phyloP scores from a whole-genome alignment of 2,329 filamentous ascomycete genomes.

The Fonsecaea monophora region DNA sequence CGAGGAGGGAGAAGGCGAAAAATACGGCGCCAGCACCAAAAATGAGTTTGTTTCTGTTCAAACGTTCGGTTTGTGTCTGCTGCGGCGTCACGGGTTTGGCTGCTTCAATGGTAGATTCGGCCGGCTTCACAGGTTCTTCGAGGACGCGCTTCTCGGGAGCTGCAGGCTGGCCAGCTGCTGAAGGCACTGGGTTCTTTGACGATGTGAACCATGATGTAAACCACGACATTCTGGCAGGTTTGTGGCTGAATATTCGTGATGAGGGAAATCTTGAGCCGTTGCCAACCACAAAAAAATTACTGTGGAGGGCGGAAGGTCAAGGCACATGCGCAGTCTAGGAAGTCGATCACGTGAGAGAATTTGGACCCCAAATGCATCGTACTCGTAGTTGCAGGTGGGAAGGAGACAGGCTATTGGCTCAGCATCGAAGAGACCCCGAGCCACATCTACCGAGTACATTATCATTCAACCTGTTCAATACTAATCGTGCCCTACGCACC shows the following conservation, averaged over 20 bases:
- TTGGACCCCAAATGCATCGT: neutral
- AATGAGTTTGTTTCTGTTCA: conserved; percentile 65
- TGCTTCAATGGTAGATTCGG: conserved; percentile 15
- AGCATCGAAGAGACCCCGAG: neutral
- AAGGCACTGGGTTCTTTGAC: conserved; percentile 23
- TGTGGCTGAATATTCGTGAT: neutral
- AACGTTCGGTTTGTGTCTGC: conserved; percentile 25
- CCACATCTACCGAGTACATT: neutral
- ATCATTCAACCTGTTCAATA: neutral
- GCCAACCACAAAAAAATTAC: neutral
- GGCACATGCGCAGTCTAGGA: neutral
- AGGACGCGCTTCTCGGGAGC: conserved; percentile 31
- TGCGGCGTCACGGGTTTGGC: conserved; percentile 22
- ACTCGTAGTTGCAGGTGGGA: neutral
- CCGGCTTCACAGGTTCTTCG: conserved; percentile 25
- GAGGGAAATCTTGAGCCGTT: neutral
- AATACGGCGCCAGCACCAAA: conserved; percentile 79
- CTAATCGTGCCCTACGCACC: neutral
- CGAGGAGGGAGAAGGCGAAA: conserved; percentile 71
- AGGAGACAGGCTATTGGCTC: neutral
- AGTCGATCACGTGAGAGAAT: neutral
- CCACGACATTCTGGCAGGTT: conserved; percentile 37
- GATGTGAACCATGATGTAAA: conserved; percentile 36
- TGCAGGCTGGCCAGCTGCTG: conserved; percentile 9
- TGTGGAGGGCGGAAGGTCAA: neutral